These are phyloP conservation scores for Solanum boliviense DNA, from an alignment of 257 asterid genomes.

Conservation along the genomic window DNA sequence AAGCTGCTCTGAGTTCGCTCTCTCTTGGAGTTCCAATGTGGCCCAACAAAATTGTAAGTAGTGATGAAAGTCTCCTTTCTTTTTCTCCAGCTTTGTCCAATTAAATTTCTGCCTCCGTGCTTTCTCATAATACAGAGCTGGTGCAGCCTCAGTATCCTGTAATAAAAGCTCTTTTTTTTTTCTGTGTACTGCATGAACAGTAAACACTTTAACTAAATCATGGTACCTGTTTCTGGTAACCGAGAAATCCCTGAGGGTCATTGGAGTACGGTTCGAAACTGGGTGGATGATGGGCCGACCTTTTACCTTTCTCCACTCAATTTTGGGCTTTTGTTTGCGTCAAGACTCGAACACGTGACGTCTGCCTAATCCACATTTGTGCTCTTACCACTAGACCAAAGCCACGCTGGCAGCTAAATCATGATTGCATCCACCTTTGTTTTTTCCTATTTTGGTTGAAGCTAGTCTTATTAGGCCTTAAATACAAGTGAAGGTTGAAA, in stretches of 20 bases:
- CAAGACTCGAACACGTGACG: not conserved
- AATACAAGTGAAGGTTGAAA: not conserved
- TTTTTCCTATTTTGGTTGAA: not conserved
- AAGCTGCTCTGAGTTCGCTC: constrained; percentile 63
- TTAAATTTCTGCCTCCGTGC: not conserved
- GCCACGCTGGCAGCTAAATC: not conserved
- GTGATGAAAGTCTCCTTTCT: not conserved
- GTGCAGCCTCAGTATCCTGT: not conserved
- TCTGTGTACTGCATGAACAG: not conserved
- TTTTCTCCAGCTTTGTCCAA: not conserved
- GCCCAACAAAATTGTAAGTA: constrained; percentile 51
- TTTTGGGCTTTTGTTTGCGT: not conserved
- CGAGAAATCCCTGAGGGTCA: not conserved
- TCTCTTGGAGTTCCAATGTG: constrained; percentile 73
- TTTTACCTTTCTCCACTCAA: not conserved
- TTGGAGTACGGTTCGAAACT: not conserved
- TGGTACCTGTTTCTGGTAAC: not conserved
- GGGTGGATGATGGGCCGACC: not conserved
- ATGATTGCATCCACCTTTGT: not conserved
- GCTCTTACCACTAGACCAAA: not conserved
- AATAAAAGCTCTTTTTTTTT: not conserved
- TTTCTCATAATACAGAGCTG: not conserved
- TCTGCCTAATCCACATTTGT: not conserved
- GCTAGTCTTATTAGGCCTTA: not conserved
- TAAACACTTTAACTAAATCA: not conserved